A percentile compares a stretch with the other conserved stretches of the same genome.
phyloP scores from a whole-genome alignment of 441 rosid species.

The Corymbia calophylla region DNA sequence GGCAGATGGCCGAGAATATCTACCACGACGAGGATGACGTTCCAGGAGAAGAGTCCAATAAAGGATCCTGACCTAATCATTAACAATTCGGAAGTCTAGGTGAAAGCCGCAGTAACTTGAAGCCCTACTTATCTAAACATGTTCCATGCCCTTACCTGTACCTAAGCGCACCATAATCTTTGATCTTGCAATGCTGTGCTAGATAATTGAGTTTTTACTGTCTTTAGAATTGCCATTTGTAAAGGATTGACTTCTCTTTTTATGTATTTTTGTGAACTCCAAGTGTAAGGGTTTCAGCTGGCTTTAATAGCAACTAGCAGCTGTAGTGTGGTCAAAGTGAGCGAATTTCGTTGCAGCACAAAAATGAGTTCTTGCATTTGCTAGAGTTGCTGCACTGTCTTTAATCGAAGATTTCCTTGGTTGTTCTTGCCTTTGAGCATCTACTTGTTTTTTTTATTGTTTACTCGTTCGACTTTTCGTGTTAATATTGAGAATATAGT shows the following conservation, averaged over 20 bases:
- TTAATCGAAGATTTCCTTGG: neutral
- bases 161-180: neutral
- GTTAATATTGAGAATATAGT: neutral
- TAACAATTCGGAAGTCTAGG: neutral
- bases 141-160: neutral
- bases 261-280: neutral
- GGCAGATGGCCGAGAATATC: slow-evolving; percentile 99
- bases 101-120: neutral
- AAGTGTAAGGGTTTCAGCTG: neutral
- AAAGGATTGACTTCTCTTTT: neutral
- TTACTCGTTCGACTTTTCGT: neutral
- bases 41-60: slow-evolving; percentile 69
- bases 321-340: neutral
- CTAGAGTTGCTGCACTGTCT: neutral
- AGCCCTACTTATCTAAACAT: neutral
- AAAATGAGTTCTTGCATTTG: neutral
- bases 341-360: neutral
- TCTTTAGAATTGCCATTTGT: neutral
- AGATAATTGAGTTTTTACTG: neutral
- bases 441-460: neutral
- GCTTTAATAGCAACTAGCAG: neutral
- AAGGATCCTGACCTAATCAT: slow-evolving; percentile 15
- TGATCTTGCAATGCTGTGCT: neutral
- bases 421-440: neutral
- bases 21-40: slow-evolving; percentile 93